A percentile compares a stretch with the other conserved stretches of the same genome.
phyloP scores from a whole-genome alignment of 805 yeast genomes.

The Starmerella powellii region DNA sequence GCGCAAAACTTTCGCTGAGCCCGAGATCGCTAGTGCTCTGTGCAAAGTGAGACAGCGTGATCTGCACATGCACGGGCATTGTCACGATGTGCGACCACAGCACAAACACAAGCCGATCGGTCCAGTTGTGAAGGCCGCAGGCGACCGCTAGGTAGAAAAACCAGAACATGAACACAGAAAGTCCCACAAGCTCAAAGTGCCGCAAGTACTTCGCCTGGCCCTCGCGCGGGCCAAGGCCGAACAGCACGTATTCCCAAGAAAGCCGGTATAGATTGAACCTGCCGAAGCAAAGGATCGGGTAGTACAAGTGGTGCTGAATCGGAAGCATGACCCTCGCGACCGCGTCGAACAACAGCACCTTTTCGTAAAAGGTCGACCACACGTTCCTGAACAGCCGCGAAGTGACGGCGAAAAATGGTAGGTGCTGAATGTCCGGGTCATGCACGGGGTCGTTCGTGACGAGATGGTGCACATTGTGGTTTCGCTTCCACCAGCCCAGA shows the following conservation, averaged over 20 bases:
- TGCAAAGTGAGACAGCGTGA: constrained; percentile 80
- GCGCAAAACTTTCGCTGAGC: constrained; percentile 61
- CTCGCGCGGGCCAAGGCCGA: constrained; percentile 65
- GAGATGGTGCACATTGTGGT: constrained; percentile 86
- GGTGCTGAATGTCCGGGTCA: constrained; percentile 88
- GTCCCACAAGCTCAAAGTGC: constrained; percentile 62
- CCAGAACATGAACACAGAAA: constrained; percentile 65
- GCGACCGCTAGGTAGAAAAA: constrained; percentile 54
- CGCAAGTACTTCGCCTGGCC: constrained; percentile 84
- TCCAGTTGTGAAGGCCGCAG: constrained; percentile 40
- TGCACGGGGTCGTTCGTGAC: constrained; percentile 88
- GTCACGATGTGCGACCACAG: constrained; percentile 68
- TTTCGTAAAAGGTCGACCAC: constrained; percentile 71
- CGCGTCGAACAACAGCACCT: constrained; percentile 52
- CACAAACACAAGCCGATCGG: constrained; percentile 47
- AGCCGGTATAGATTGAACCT: constrained; percentile 73
- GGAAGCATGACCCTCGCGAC: constrained; percentile 48
- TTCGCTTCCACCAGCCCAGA: constrained; percentile 89
- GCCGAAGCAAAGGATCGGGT: constrained; percentile 70
- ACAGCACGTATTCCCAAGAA: constrained; percentile 63
- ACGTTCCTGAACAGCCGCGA: constrained; percentile 54
- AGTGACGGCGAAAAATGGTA: constrained; percentile 83
- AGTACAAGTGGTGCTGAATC: constrained; percentile 57
- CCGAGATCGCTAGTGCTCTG: constrained; percentile 88
- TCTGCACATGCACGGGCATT: constrained; percentile 89